Base-by-base conservation (phyloP, 331 rosid genomes). In the Cydonia oblonga region DNA sequence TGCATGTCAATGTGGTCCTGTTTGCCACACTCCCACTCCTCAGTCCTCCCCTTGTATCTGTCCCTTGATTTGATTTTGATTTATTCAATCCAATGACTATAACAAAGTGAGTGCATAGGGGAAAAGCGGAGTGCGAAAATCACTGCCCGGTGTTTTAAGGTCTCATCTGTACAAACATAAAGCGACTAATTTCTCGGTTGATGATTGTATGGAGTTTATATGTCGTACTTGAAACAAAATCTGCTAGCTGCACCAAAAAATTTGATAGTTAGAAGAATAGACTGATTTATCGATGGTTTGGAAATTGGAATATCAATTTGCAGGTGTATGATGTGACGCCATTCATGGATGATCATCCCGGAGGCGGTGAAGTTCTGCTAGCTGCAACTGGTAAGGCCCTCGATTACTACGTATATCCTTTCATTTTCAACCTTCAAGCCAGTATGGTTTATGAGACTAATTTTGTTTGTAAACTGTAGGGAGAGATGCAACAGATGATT, bases 301-400 rank as follows among this genome's bases (percentile, higher is more conserved):
- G 57, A 35, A 73, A 59, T 16, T 60, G 59, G 57, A 35, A 73
- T 51, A 26, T 54, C 51, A 20, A 23, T 26, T 66, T 66, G 53
- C 54, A 93, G 98, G 98, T 93, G 70, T 93, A 89, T 72, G 96
- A 93, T 83, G 87, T 91, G 56, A 85, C 96, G 64, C 78, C 96
- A 52, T 93, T 93, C 78, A 93, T 93, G 97, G 98, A 93, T 2
- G 98, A 93, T 68, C 98, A 93, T 79, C 98, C 98, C 0, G 98
- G 98, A 82, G 98, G 98, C 16, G 96, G 86, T 63, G 98, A 93
- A 83, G 98, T 93, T 77, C 74, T 93, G 66, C 79, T 93, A 44
- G 69, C 97, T 9, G 89, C 96, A 29, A 93, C 96, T 49, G 98
- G 97, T 93, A 83, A 78, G 76, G 66, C 60, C 49, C 23, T 76